phyloP scores from a whole-genome alignment of 495 filamentous ascomycete genomes.

The Neurospora sp. region DNA sequence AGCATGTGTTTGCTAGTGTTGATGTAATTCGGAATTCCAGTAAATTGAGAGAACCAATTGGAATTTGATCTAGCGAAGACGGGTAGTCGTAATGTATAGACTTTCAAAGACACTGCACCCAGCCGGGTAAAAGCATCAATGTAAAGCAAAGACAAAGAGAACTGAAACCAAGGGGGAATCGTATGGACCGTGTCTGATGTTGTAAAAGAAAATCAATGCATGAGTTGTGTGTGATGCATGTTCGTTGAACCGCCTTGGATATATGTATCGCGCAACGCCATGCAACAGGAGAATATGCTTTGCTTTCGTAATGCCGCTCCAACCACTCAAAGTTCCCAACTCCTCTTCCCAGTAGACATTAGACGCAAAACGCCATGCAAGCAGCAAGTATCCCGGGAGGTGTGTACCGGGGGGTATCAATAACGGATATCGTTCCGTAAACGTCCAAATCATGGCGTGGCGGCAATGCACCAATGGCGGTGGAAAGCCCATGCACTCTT shows the following conservation, averaged over 20 bases:
- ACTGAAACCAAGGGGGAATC: neutral
- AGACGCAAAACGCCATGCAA: conserved; percentile 24
- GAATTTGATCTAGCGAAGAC: neutral
- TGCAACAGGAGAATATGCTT: conserved; percentile 18
- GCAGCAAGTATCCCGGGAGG: conserved; percentile 19
- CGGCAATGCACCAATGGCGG: conserved; percentile 91
- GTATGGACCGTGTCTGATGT: neutral
- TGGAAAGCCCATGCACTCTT: conserved; percentile 98
- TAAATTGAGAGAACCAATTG: neutral
- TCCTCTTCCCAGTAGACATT: conserved; percentile 20
- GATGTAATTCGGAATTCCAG: neutral
- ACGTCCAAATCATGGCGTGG: conserved; percentile 34
- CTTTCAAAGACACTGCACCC: neutral
- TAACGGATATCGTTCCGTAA: conserved; percentile 13
- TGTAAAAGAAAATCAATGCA: neutral
- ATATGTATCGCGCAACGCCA: conserved; percentile 24
- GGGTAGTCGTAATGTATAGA: neutral
- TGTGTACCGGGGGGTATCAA: conserved; percentile 27
- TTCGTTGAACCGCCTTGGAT: neutral
- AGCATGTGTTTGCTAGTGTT: neutral
- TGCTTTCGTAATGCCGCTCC: conserved; percentile 16
- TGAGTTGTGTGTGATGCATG: neutral
- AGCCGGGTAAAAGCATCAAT: neutral
- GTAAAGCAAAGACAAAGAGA: neutral
- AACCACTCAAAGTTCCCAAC: conserved; percentile 2